Conservation (phyloP, 2,329 filamentous ascomycete genomes). For the Verticillium isaacii region DNA sequence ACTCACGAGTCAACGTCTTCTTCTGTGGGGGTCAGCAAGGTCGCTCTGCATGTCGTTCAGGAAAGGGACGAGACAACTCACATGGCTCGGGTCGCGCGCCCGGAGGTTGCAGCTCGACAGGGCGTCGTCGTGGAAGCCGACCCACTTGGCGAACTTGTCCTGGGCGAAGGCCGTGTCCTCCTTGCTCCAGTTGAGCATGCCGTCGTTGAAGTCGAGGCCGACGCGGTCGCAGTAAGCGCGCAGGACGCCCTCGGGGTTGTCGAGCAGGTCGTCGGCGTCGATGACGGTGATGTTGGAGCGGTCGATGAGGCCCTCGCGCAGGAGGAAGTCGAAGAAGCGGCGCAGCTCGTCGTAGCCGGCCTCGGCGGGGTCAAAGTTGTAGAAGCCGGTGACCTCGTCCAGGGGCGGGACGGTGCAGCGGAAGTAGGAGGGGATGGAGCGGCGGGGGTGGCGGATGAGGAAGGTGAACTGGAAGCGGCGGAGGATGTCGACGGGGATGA, state of each 20-base stretch:
- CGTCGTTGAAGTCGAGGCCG: conserved; percentile 67
- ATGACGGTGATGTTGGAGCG: conserved; percentile 75
- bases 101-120: conserved; percentile 75
- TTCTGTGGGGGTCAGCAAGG: conserved; percentile 26
- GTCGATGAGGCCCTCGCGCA: conserved; percentile 64
- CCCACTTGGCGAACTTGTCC: conserved; percentile 90
- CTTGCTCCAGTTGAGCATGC: conserved; percentile 83
- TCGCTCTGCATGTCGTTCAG: neutral
- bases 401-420: conserved; percentile 90
- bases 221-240: conserved; percentile 77
- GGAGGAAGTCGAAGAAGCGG: conserved; percentile 80
- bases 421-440: conserved; percentile 88
- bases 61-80: conserved; percentile 29
- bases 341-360: conserved; percentile 88
- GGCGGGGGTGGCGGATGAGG: conserved; percentile 91
- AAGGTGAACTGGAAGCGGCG: conserved; percentile 90
- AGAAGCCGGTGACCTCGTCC: conserved; percentile 75
- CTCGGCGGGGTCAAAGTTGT: conserved; percentile 80
- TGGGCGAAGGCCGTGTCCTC: conserved; percentile 69
- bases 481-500: conserved; percentile 70
- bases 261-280: conserved; percentile 90
- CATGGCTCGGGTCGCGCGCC: conserved; percentile 59
- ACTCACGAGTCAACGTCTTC: conserved; percentile 59
- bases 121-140: conserved; percentile 93
- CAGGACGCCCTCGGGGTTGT: conserved; percentile 73